Percentiles rank a stretch among this genome's conserved stretches.
These are phyloP conservation scores for Poteriospumella lacustris DNA, from an alignment of 108 stramenopile genomes.

Conservation along the genomic window DNA sequence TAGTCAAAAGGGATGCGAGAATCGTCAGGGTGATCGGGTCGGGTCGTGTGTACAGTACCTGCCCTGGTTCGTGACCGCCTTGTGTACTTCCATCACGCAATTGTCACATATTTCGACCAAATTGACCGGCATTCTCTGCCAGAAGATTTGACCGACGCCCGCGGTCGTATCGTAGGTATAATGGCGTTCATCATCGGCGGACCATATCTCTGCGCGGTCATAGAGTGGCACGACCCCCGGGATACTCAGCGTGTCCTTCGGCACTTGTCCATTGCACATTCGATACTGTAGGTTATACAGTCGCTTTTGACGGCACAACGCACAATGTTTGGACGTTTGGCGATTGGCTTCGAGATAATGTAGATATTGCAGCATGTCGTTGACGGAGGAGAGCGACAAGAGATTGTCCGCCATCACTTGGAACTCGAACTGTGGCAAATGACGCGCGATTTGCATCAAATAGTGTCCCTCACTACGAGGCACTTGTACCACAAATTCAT, in stretches of 20 bases:
- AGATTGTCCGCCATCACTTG: background rate
- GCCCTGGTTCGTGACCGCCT: background rate
- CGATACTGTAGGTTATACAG: background rate
- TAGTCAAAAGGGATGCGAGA: background rate
- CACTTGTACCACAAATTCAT: too few relatives aligned
- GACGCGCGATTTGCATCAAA: background rate
- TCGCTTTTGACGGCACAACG: background rate
- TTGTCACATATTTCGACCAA: slow-evolving; percentile 9
- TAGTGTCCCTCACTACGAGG: too few relatives aligned
- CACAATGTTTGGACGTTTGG: background rate
- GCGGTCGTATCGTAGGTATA: background rate
- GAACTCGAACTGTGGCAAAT: background rate
- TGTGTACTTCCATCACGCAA: background rate
- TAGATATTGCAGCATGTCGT: background rate
- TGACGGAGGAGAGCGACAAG: background rate
- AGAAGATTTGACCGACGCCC: background rate
- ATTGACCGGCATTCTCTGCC: background rate
- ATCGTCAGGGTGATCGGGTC: background rate
- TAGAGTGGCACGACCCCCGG: background rate
- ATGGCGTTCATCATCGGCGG: background rate
- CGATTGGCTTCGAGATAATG: background rate
- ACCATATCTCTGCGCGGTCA: background rate
- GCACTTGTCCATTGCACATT: background rate
- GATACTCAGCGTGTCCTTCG: background rate
- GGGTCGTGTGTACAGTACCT: background rate